A percentile compares a stretch with the other conserved stretches of the same genome.
Conservation (phyloP, 257 asterid genomes). For the Solanum arcanum region DNA sequence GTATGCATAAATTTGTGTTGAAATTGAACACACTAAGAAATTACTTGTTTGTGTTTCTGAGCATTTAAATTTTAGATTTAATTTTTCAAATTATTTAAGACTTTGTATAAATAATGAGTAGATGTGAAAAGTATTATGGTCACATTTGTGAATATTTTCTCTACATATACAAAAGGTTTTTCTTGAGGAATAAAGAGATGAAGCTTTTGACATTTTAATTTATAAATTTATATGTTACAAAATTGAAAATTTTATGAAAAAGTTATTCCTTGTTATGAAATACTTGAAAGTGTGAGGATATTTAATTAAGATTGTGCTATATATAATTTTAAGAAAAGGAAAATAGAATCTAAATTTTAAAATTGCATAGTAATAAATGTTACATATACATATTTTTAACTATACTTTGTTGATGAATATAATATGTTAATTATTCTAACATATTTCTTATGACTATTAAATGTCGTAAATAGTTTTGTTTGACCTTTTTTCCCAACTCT, state of each 20-base stretch:
- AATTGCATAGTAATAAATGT: not conserved
- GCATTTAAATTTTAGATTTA: not conserved
- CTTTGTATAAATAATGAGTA: not conserved
- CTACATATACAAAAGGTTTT: not conserved
- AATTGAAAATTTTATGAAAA: not conserved
- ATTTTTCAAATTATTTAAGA: too few species aligned
- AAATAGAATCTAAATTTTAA: too few species aligned
- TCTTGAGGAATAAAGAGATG: too few species aligned
- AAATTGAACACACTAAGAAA: not conserved
- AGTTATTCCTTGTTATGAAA: not conserved
- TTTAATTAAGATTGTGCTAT: not conserved
- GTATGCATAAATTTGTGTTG: not conserved
- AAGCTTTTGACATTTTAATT: not conserved
- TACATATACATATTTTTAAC: too few species aligned
- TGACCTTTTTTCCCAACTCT: not conserved
- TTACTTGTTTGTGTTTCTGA: not conserved
- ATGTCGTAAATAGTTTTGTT: not conserved
- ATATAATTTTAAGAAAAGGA: too few species aligned
- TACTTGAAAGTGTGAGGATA: not conserved
- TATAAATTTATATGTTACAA: not conserved
- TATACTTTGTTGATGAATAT: not conserved
- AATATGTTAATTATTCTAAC: not conserved
- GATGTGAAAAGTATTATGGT: not conserved
- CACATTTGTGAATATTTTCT: not conserved
- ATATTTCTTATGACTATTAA: not conserved